Conservation (phyloP, 192 early-diverging fungal genomes). For the Spizellomyces sp. region DNA sequence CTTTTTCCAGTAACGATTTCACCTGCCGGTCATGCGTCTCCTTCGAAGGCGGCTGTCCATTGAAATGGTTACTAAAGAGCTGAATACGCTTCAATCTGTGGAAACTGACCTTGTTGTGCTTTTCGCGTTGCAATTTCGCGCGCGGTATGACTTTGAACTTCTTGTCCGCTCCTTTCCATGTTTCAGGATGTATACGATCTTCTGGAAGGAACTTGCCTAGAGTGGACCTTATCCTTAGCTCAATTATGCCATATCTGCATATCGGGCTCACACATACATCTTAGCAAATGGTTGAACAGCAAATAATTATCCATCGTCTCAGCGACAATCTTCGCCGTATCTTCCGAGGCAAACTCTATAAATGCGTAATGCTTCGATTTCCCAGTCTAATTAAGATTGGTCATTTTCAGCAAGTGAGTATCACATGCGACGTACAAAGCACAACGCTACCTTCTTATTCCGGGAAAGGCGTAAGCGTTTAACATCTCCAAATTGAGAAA, state of each 20-base stretch:
- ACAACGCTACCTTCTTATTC: constrained; percentile 68
- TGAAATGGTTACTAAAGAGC: not conserved
- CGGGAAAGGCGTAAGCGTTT: constrained; percentile 76
- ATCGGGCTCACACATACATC: constrained; percentile 54
- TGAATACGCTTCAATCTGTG: not conserved
- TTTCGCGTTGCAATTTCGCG: constrained; percentile 57
- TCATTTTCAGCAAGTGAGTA: constrained; percentile 1
- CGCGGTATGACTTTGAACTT: constrained; percentile 66
- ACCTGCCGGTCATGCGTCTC: constrained; percentile 49
- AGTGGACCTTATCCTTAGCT: no score
- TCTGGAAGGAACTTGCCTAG: constrained; percentile 54
- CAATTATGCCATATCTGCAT: constrained; percentile 10
- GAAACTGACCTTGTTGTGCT: constrained; percentile 63
- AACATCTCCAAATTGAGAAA: constrained; percentile 91
- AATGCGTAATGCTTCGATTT: constrained; percentile 92
- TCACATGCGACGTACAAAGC: not conserved
- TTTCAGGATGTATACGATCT: constrained; percentile 72
- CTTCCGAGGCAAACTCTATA: constrained; percentile 80
- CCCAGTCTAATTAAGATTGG: constrained; percentile 64
- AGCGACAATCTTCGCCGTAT: constrained; percentile 88
- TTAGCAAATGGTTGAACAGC: constrained; percentile 75
- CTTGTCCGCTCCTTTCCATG: constrained; percentile 74
- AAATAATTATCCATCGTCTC: constrained; percentile 98
- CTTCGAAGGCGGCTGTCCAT: constrained; percentile 44
- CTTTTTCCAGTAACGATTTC: constrained; percentile 54